Evolutionary conservation across 495 filamentous ascomycete genomes (phyloP), one percentile per base, ranked within the genome.

Genomic region (Delitschia confertaspora): DNA sequence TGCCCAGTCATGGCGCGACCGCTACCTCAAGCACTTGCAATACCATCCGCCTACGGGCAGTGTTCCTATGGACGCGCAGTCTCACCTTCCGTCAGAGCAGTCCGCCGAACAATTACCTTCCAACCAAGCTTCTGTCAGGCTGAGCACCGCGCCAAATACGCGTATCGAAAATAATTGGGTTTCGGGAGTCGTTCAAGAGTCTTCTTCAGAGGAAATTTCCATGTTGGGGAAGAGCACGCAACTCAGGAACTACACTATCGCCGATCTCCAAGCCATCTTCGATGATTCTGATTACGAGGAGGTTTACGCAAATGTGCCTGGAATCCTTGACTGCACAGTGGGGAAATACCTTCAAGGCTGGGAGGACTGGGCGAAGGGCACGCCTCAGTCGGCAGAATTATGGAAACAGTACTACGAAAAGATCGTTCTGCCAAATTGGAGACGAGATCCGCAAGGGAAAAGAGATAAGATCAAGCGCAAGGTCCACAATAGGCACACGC

Each of bases 1-100:
- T 11, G 78, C 64, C 50, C 80, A 87, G 56, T 81, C 82, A 2
- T 87, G 79, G 78, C 72, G 81, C 39, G 71, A 78, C 60, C 72
- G 79, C 3, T 87, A 78, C 57, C 38, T 81, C 14, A 85, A 80
- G 54, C 58, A 66, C 10, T 45, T 86, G 4, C 64, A 62, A 33
- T 36, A 45, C 56, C 60, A 70, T 35, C 58, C 65, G 5, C 29
- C 53, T 1, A 33, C 42, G 5, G 44, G 42, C 36, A 46, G 25
- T 16, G 33, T 47, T 13, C 44, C 50, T 16, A 33, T 42, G 10
- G 45, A 55, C n/a, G 46, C 47, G 5, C 53, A 43, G 14, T 48
- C 48, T 9, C 45, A 47, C 25, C 42, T 48, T 13, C 43, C 47
- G 6, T 51, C 53, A 22, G 53, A 52, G 14, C 25, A 46, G 13